Evolutionary conservation across 192 early-diverging fungal species (phyloP), one percentile per base, ranked within the genome.

Genomic region (Gorgonomyces haynaldii): DNA sequence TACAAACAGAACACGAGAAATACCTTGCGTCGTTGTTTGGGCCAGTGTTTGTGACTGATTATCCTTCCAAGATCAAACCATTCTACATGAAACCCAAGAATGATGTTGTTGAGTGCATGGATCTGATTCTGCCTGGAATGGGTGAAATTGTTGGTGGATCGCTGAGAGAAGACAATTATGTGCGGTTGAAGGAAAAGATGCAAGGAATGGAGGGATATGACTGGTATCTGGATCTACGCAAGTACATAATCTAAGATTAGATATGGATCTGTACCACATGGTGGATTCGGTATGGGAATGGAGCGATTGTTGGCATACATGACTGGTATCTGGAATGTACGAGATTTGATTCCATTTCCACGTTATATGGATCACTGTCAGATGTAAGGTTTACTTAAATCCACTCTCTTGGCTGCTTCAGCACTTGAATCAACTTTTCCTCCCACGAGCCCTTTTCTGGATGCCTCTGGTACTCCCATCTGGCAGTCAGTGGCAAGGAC

Each of bases 111-210:
- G 96, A 99, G 68, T 84, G 82, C 50, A 89, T 96, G 12, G 96
- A 99, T 64, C 82, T 99, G 28, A 75, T 99, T 64, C 94, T 99
- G 85, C 96, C 96, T 21, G 75, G 72, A 50, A 92, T 99, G 36
- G 96, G 96, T 52, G 96, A 99, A 75, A 91, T 99, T 76, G 85
- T 91, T 29, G 96, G 96, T 59, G 96, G 94, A 27, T 87, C 83
- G 45, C 96, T 97, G 96, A 82, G 96, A 24, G 24, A 24, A 26
- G 32, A 13, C 4, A 22, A 74, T 21, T 43, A 43, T 43, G 42
- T 43, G 29, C 6, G 3, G 1, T 5, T 43, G 30, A 31, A 31
- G 12, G 12, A 5, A 31, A 8, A 8, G 30, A 31, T 31, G 6
- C 30, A 31, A 31, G 12, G 30, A 31, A 31, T 72, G 19, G 74